Base-by-base conservation (phyloP, 1,139 yeast genomes). In the Taiozyma onychis region DNA sequence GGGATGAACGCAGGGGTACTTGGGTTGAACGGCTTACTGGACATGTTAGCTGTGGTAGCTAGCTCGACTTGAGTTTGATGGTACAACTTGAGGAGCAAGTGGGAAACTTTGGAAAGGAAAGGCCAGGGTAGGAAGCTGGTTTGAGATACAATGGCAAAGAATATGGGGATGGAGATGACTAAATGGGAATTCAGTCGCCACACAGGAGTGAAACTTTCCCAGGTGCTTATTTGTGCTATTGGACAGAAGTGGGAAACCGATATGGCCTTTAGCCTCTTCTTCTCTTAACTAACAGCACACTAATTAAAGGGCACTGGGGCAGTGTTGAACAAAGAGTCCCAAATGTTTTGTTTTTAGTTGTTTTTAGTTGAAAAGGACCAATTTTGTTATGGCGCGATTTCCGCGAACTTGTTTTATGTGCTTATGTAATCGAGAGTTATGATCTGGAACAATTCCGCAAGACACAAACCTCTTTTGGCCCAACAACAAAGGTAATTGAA, bases 11-110 rank as follows among this genome's bases (percentile, higher is more conserved):
- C 43, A 9, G 51, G 24, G 9, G 50, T 49, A 48, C 52, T 54
- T 26, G 59, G 56, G 43, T 56, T 56, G 39, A 50, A 54, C 24
- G 24, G 18, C 32, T 57, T 55, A 26, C 42, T 41, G 16, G 57
- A 32, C 59, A 56, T 56, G 35, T 8, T 46, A 37, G 41, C 41
- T 10, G 24, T 13, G 8, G 18, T 32, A 4, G 35, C 35, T 32
- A 32, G 35, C 35, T 32, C 35, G 9, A 3, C 18, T 32, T 32
- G n/a, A 6, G 9, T 2, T 32, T 11, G 14, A 8, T 14, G 35
- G 14, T n/a, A 14, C 35, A 32, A 32, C 18, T 9, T 32, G 35
- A 27, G 11, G 18, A 6, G 14, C 18, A 2, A 2, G 18, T 18
- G 3, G 18, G 18, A 18, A 18, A 10, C 7, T 32, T 32, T n/a